Conservation (phyloP, 179 eudicot species). For the Beta lomatogona region DNA sequence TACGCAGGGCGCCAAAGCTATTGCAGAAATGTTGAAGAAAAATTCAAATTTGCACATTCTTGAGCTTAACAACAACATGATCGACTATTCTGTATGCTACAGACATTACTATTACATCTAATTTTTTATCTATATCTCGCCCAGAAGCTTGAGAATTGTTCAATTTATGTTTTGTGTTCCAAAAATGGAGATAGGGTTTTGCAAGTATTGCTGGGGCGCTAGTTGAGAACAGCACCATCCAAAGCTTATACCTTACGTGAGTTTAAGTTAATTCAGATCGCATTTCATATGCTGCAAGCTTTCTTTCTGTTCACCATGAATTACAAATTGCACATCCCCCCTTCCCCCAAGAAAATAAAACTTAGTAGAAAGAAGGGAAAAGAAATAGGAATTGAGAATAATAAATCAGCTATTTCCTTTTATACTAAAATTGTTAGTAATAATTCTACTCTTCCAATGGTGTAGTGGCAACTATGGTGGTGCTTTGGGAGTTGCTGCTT, state of each 20-base stretch:
- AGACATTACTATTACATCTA: constrained; percentile 21
- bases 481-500: constrained; percentile 77
- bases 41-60: constrained; percentile 66
- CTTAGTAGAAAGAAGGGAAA: too few relatives aligned
- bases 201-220: constrained; percentile 92
- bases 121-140: constrained; percentile 16
- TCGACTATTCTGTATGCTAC: constrained; percentile 90
- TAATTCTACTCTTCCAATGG: constrained; percentile 10
- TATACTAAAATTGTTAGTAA: constrained; percentile 4
- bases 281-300: constrained; percentile 7
- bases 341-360: not conserved
- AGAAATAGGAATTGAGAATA: not conserved
- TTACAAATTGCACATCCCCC: not conserved
- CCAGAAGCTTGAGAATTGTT: constrained; percentile 38
- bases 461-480: constrained; percentile 94
- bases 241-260: constrained; percentile 71
- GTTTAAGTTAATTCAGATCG: constrained; percentile 31
- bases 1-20: constrained; percentile 90
- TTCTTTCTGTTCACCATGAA: not conserved
- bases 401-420: not conserved
- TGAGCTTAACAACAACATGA: constrained; percentile 87
- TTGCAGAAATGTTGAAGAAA: constrained; percentile 85
- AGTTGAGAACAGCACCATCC: constrained; percentile 68
- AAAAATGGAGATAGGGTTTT: constrained; percentile 92
- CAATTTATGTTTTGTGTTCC: constrained; percentile 39